Evolutionary conservation across 202 grass and related monocot species (phyloP).

Genomic region (Panicum virgatum): DNA sequence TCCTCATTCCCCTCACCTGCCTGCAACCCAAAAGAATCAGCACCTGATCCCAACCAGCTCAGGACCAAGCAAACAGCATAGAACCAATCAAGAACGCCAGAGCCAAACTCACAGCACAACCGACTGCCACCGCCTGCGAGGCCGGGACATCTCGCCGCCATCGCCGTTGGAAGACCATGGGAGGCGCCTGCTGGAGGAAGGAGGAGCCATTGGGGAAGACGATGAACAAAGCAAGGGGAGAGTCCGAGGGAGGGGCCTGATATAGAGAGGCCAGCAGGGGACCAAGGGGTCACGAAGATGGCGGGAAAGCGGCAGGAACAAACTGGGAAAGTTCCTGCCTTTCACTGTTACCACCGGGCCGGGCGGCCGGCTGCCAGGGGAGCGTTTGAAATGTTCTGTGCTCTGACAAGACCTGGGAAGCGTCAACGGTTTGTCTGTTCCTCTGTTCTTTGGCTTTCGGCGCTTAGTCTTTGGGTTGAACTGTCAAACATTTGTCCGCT

Average conservation of each 20-base stretch:
- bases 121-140: slow-evolving; percentile 46
- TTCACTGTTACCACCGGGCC: neutral
- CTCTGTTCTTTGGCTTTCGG: neutral
- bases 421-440: slow-evolving; percentile 13
- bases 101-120: slow-evolving; percentile 44
- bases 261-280: slow-evolving; percentile 28
- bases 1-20: slow-evolving; percentile 15
- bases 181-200: slow-evolving; percentile 22
- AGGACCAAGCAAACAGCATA: neutral
- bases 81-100: neutral
- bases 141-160: slow-evolving; percentile 29
- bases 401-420: neutral
- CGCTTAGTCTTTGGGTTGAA: neutral
- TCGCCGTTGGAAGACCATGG: neutral
- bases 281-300: slow-evolving; percentile 18
- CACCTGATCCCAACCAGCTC: neutral
- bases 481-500: neutral
- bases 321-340: slow-evolving; percentile 29
- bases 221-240: slow-evolving; percentile 21
- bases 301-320: slow-evolving; percentile 43
- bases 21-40: slow-evolving; percentile 21
- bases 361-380: neutral
- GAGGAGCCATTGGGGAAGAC: slow-evolving; percentile 38
- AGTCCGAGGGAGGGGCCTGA: neutral
- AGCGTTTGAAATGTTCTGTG: neutral